Percentiles rank a stretch among this genome's conserved stretches.
phyloP scores from a whole-genome alignment of 1,139 yeast species.

The Blastobotrys arbuscula region DNA sequence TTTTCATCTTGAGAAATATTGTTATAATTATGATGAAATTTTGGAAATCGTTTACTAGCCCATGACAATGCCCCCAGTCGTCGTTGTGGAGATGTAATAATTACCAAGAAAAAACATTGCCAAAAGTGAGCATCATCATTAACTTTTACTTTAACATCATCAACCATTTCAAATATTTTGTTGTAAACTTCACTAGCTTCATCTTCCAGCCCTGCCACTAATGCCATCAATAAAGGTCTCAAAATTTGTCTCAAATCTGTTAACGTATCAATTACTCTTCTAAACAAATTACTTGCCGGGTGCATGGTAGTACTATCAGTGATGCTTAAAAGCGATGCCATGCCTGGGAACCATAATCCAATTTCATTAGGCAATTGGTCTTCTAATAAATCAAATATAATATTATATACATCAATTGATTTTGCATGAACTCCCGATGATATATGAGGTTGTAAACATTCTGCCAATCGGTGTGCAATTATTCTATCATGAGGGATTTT shows the following conservation, averaged over 20 bases:
- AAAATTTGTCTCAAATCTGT: conserved; percentile 47
- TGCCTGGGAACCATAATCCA: conserved; percentile 81
- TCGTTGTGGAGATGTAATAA: conserved; percentile 73
- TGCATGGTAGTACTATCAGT: conserved; percentile 89
- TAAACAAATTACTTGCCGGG: conserved; percentile 56
- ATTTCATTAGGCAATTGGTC: conserved; percentile 21
- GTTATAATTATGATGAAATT: conserved; percentile 31
- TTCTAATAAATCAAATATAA: conserved; percentile 54
- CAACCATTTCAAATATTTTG: conserved; percentile 55
- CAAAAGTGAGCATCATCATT: conserved; percentile 74
- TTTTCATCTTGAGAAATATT: background rate
- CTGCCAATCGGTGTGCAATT: conserved; percentile 39
- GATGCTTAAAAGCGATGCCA: conserved; percentile 76
- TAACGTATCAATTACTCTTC: conserved; percentile 49
- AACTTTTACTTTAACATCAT: conserved; percentile 51
- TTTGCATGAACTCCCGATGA: conserved; percentile 97
- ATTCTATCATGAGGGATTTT: conserved; percentile 44
- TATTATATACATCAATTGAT: conserved; percentile 68
- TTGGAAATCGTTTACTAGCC: conserved; percentile 64
- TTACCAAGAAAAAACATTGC: conserved; percentile 71
- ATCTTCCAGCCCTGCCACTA: conserved; percentile 87
- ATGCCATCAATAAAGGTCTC: conserved; percentile 65
- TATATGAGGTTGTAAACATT: conserved; percentile 68
- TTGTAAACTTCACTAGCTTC: conserved; percentile 79
- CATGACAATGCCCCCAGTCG: conserved; percentile 79